Base-by-base conservation (phyloP, 495 filamentous ascomycete genomes). In the Penicillium turbatum region DNA sequence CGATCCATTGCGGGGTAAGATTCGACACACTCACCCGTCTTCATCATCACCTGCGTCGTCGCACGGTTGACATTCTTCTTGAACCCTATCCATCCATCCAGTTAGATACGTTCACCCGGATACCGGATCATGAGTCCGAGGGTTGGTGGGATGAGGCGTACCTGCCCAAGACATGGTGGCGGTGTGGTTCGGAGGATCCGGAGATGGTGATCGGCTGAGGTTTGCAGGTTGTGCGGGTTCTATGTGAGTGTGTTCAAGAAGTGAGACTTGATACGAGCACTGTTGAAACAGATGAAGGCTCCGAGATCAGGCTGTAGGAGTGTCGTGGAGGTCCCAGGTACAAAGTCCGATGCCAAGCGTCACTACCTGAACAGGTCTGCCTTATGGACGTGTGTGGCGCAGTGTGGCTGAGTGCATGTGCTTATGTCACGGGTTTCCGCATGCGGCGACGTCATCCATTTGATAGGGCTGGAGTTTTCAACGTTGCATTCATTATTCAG, bases 41-140 rank as follows among this genome's bases (percentile, higher is more conserved):
- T 98, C 93, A 98, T 97, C 91, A 98, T 97, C 50, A 97, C 92
- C 85, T 96, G 92, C 69, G 95, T 97, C 71, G 92, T 96, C 55
- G 93, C 92, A 72, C 93, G 89, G 77, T 93, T 93, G 78, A 96
- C 90, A 81, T 92, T 95, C 70, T 97, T 97, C 81, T 97, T 97
- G 75, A 98, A 97, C 48, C 93, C 93, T 95, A 62, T 39, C 51
- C 15, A 35, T 17, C 29, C 7, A 30, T 26, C 21, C 35, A 7
- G 16, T 48, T 24, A 57, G 37, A 30, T 26, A 29, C 46, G 47
- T 64, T 32, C 56, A 48, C 11, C 36, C 24, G 7, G 16, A 11
- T 26, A 38, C 15, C 45, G 45, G 45, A 13, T 35, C 8, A 37
- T 37, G 31, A 36, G 16, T 27, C 27, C 30, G 12, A 21, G 30